phyloP scores from a whole-genome alignment of 495 filamentous ascomycete genomes.

The Astrothelium subdiscretum region DNA sequence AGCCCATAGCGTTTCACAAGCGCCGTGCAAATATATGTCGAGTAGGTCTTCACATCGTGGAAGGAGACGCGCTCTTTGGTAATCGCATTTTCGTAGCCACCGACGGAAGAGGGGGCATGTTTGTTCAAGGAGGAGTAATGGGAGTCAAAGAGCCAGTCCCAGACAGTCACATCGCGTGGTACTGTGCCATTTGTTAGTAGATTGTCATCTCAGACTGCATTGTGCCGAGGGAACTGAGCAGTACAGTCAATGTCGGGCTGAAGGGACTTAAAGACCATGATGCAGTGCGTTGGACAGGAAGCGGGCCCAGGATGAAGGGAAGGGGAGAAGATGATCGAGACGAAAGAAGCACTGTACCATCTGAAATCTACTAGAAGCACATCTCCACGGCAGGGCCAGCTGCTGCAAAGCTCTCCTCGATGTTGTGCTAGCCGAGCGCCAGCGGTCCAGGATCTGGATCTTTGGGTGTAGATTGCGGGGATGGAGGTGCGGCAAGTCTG shows the following conservation, averaged over 20 bases:
- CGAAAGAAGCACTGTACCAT: no score
- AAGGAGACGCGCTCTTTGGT: slow-evolving; percentile 47
- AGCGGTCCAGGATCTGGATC: background rate
- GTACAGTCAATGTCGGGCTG: slow-evolving; percentile 30
- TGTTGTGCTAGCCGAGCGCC: background rate
- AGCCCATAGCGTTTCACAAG: slow-evolving; percentile 42
- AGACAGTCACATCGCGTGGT: slow-evolving; percentile 41
- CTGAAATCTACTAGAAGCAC: no score
- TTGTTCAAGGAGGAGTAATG: slow-evolving; percentile 32
- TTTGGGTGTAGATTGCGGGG: background rate
- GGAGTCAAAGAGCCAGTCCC: slow-evolving; percentile 51
- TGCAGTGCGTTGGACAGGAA: background rate
- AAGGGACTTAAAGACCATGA: slow-evolving; percentile 31
- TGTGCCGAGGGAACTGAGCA: background rate
- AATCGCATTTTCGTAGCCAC: slow-evolving; percentile 42
- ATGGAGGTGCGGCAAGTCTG: background rate
- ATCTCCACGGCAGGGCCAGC: no score
- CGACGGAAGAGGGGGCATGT: slow-evolving; percentile 27
- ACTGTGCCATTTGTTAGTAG: slow-evolving; percentile 26
- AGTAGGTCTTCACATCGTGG: slow-evolving; percentile 36
- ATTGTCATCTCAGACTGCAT: background rate
- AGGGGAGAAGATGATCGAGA: no score
- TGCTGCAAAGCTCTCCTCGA: no score
- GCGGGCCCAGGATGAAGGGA: background rate
- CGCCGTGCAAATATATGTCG: slow-evolving; percentile 44